Evolutionary conservation across 2,329 filamentous ascomycete species (phyloP).

Genomic region (Apiospora kogelbergensis): DNA sequence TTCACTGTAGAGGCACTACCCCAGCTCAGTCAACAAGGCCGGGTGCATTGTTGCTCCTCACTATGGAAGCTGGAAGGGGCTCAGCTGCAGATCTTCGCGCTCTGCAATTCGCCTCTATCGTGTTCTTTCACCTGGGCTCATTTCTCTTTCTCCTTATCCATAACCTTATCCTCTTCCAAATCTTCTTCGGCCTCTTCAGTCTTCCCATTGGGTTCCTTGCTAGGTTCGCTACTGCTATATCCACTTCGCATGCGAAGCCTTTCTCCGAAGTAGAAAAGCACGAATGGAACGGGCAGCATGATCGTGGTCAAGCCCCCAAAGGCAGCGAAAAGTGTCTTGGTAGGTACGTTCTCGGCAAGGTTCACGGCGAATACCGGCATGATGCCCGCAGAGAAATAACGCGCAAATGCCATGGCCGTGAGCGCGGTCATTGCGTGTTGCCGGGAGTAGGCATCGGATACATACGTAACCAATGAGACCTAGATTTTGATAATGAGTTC

Average conservation of each 20-base stretch:
- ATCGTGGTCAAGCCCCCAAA: neutral
- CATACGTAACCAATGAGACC: conserved; percentile 34
- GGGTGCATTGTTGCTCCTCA: too few relatives aligned
- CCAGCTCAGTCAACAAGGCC: too few relatives aligned
- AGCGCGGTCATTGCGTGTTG: conserved; percentile 34
- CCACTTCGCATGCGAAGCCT: neutral
- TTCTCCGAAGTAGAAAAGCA: neutral
- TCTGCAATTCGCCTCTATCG: too few relatives aligned
- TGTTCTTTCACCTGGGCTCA: neutral
- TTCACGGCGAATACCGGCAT: conserved; percentile 6
- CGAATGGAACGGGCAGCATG: neutral
- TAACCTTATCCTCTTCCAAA: neutral
- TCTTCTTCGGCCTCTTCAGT: neutral
- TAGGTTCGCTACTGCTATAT: neutral
- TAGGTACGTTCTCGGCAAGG: neutral
- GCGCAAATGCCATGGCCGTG: conserved; percentile 29
- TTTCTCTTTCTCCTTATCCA: neutral
- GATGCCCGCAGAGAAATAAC: conserved; percentile 27
- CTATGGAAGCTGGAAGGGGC: too few relatives aligned
- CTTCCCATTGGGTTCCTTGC: neutral
- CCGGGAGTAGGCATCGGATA: conserved; percentile 37
- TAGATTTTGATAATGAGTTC: conserved; percentile 25
- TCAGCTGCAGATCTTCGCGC: too few relatives aligned
- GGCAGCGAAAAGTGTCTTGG: neutral
- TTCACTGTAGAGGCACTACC: too few relatives aligned